These are phyloP conservation scores for Asterochloris erici DNA, from an alignment of 139 green algal species.

Conservation along the genomic window DNA sequence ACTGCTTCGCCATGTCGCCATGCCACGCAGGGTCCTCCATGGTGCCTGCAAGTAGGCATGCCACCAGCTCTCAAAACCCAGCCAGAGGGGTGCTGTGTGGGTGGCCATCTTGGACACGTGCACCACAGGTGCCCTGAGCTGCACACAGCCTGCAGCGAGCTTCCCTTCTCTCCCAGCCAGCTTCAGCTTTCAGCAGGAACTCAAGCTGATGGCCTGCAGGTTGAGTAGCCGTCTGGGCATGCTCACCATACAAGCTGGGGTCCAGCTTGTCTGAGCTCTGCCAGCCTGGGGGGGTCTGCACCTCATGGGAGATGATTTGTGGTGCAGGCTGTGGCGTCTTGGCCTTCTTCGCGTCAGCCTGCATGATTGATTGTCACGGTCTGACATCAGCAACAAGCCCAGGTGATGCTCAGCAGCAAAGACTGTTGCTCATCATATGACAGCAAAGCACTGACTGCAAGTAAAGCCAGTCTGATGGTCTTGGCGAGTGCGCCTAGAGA, in stretches of 20 bases:
- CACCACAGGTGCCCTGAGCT: too few relatives aligned
- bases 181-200: not conserved
- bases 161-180: too few relatives aligned
- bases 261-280: constrained; percentile 45
- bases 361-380: not conserved
- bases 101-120: not conserved
- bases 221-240: not conserved
- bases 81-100: too few relatives aligned
- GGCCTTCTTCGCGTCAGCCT: constrained; percentile 4
- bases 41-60: constrained; percentile 49
- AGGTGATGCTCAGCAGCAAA: too few relatives aligned
- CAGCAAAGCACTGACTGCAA: too few relatives aligned
- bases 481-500: too few relatives aligned
- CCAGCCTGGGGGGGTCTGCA: constrained; percentile 61
- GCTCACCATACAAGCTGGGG: constrained; percentile 30
- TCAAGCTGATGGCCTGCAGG: not conserved
- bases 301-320: constrained; percentile 49
- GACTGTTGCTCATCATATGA: too few relatives aligned
- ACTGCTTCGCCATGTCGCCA: constrained; percentile 68
- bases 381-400: too few relatives aligned
- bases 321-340: constrained; percentile 3
- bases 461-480: too few relatives aligned
- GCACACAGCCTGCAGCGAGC: too few relatives aligned
- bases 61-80: too few relatives aligned
- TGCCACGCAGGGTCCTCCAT: constrained; percentile 61